phyloP scores from a whole-genome alignment of 352 stramenopile species.

The Saprolegnia parasitica region DNA sequence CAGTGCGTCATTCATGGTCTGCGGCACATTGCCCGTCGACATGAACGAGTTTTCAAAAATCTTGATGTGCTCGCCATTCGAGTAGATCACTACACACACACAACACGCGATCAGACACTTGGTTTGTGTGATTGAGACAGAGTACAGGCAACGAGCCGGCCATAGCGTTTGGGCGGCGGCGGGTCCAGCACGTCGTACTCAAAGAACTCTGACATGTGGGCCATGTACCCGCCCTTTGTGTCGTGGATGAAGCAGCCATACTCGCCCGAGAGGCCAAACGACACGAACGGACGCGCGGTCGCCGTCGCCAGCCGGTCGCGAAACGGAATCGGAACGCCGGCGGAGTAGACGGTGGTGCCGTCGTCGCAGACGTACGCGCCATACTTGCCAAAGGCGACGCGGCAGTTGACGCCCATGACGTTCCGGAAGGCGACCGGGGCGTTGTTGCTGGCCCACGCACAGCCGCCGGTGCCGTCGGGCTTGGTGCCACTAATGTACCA shows the following conservation, averaged over 20 bases:
- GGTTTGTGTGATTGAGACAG: no score
- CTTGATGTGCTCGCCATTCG: background rate
- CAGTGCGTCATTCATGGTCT: background rate
- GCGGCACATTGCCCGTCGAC: background rate
- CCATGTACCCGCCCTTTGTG: no score
- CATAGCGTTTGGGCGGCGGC: no score
- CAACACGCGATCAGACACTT: background rate
- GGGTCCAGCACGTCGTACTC: no score
- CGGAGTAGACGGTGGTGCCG: no score
- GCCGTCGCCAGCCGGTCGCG: no score
- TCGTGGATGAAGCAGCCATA: no score
- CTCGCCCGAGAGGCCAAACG: no score
- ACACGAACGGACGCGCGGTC: no score
- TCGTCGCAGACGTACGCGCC: background rate
- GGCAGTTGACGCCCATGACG: conserved; percentile 9
- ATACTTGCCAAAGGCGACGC: conserved; percentile 21
- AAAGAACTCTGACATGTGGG: no score
- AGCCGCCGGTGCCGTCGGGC: conserved; percentile 19
- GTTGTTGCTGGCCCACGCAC: background rate
- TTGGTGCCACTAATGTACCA: conserved; percentile 21
- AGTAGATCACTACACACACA: background rate
- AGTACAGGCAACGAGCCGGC: no score
- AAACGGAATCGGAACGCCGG: no score
- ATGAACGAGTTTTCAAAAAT: background rate
- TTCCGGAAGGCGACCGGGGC: background rate